phyloP scores from a whole-genome alignment of 371 early-diverging fungal genomes.

The Dinochytrium kinnereticum region DNA sequence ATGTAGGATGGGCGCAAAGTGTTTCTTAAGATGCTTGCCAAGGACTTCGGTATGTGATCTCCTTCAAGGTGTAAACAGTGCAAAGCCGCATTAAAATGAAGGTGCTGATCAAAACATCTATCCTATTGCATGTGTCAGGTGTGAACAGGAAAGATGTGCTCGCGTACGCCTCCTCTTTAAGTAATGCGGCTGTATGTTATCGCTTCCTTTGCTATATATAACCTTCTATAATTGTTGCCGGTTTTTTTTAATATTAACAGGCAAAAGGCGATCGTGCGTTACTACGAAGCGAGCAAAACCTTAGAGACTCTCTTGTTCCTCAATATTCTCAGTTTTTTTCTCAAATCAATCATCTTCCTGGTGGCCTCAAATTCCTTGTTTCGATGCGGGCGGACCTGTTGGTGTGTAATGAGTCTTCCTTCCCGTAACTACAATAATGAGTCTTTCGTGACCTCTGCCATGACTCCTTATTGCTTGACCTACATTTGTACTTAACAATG shows the following conservation, averaged over 20 bases:
- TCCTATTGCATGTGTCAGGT: not conserved
- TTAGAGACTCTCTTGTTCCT: constrained; percentile 69
- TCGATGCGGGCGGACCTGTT: constrained; percentile 74
- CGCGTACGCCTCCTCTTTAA: constrained; percentile 18
- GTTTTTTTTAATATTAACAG: no score
- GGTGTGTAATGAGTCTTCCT: constrained; percentile 37
- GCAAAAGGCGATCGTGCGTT: constrained; percentile 40
- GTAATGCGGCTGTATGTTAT: not conserved
- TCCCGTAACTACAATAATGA: no score
- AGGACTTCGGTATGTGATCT: constrained; percentile 58
- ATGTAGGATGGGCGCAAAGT: constrained; percentile 52
- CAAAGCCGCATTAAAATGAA: not conserved
- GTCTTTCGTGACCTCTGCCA: not conserved
- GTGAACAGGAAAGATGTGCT: constrained; percentile 27
- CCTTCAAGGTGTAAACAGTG: not conserved
- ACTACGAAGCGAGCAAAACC: constrained; percentile 57
- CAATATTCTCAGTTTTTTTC: constrained; percentile 70
- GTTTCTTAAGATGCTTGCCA: constrained; percentile 63
- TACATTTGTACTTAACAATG: not conserved
- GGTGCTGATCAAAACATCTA: not conserved
- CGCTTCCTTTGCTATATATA: constrained; percentile 34
- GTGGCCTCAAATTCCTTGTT: constrained; percentile 76
- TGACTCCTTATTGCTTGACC: not conserved
- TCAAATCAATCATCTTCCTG: constrained; percentile 72
- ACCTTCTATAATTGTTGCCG: constrained; percentile 38